Conservation (phyloP, 306 rosid species). For the Rosa multiflora region DNA sequence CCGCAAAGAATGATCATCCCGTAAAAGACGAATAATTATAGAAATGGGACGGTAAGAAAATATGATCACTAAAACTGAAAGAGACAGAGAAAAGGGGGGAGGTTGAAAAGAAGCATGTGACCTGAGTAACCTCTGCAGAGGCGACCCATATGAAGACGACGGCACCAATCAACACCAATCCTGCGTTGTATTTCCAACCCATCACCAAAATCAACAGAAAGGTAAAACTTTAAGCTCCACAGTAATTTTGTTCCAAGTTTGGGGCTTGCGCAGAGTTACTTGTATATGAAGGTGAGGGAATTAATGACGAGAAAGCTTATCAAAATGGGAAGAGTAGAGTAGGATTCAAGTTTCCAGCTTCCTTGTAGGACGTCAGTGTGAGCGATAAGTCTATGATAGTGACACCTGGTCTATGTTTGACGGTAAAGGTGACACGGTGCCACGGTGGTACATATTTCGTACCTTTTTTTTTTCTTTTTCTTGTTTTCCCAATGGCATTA, state of each 20-base stretch:
- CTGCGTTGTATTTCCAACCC: conserved; percentile 60
- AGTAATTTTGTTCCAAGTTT: too few relatives aligned
- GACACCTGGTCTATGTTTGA: conserved; percentile 16
- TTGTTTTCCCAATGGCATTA: too few relatives aligned
- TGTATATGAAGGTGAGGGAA: too few relatives aligned
- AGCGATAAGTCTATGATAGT: neutral
- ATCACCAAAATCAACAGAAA: conserved; percentile 25
- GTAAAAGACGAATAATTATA: neutral
- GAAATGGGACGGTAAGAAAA: neutral
- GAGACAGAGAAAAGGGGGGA: neutral
- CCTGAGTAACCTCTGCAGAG: conserved; percentile 82
- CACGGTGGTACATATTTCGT: neutral
- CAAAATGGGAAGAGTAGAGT: neutral
- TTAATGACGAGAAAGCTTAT: too few relatives aligned
- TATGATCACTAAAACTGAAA: neutral
- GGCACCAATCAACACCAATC: conserved; percentile 58
- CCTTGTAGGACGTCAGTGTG: neutral
- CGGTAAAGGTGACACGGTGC: neutral
- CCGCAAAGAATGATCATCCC: neutral
- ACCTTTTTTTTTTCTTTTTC: too few relatives aligned
- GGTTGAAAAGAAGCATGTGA: conserved; percentile 1
- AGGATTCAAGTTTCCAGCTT: neutral
- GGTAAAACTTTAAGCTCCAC: neutral
- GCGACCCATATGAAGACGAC: conserved; percentile 66
- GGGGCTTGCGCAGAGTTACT: too few relatives aligned